Evolutionary conservation across 495 filamentous ascomycete species (phyloP), one percentile per base, ranked within the genome.

Genomic region (Durotheca rogersii): DNA sequence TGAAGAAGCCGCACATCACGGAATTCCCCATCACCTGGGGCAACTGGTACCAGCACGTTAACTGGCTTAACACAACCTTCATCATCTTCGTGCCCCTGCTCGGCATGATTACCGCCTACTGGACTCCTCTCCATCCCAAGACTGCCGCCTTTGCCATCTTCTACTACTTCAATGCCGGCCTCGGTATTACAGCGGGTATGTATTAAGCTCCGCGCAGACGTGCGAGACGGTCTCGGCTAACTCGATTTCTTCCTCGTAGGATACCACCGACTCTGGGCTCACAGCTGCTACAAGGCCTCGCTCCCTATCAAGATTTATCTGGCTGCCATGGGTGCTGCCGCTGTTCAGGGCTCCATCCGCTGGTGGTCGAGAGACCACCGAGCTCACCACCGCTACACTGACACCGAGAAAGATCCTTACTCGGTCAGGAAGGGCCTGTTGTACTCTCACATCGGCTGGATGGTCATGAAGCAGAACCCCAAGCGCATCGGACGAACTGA

Each of bases 281-380:
- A 99, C 72, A 87, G 85, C 42, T 94, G 89, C 1, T 99, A 94
- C 76, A 92, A 89, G 41, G 94, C 90, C n/a, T 79, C 80, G 30
- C 70, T 88, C 5, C 92, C 90, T 25, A 80, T 99, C 36, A 87
- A 88, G 71, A 86, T 97, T 69, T 95, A 90, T 79, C 82, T 97
- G 56, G 94, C 94, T 48, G 85, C 84, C 47, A 85, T 88, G 60
- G 94, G 94, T 53, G 90, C 88, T 67, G 94, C 93, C 72, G 92
- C 92, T 42, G 94, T 97, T 42, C 88, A 99, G 64, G 94, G 94
- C 48, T 95, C 89, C 40, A 88, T 96, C 64, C 79, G 94, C 60
- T 99, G 94, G 94, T 99, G 94, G 94, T 85, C 89, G 51, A 84
- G 89, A 55, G 90, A 89, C 67, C 94, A 98, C 78, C 87, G 94